Evolutionary conservation across 2,329 filamentous ascomycete genomes (phyloP).

Genomic region (Paraconiothyrium brasiliense): DNA sequence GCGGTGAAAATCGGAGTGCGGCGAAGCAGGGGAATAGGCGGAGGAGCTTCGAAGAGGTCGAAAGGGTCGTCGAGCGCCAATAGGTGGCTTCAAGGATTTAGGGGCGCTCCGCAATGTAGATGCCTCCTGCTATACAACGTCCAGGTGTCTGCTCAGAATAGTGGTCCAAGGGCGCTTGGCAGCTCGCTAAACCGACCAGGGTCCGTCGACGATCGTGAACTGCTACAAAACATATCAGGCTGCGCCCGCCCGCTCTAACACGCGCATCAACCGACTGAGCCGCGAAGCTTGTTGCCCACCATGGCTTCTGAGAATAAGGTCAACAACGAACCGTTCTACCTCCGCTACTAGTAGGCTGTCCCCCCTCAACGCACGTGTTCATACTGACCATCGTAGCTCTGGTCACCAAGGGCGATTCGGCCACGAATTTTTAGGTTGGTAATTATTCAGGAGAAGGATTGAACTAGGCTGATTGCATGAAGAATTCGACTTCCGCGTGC

Average conservation of each 20-base stretch:
- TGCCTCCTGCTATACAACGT: constrained; percentile 34
- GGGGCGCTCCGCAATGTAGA: constrained; percentile 36
- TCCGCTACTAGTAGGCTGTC: constrained; percentile 89
- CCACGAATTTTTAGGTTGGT: constrained; percentile 92
- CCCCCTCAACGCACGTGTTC: constrained; percentile 22
- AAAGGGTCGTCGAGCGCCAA: constrained; percentile 28
- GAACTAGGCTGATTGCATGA: constrained; percentile 20
- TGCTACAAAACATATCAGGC: constrained; percentile 19
- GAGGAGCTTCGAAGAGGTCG: constrained; percentile 15
- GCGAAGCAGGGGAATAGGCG: constrained; percentile 19
- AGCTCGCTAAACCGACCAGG: constrained; percentile 25
- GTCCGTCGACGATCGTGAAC: constrained; percentile 32
- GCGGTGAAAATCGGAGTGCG: constrained; percentile 24
- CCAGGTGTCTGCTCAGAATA: constrained; percentile 51
- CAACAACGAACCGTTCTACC: constrained; percentile 83
- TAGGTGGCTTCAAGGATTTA: constrained; percentile 28
- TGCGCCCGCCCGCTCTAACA: constrained; percentile 1
- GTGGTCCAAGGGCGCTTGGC: constrained; percentile 27
- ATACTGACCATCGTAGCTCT: constrained; percentile 68
- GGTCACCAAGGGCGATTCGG: constrained; percentile 97
- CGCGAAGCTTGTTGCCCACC: constrained; percentile 17
- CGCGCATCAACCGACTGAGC: constrained; percentile 8
- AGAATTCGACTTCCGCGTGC: constrained; percentile 97
- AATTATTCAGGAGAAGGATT: neutral
- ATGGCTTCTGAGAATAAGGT: constrained; percentile 62